Evolutionary conservation across 2,329 filamentous ascomycete genomes (phyloP).

Genomic region (Aspergillus vadensis): DNA sequence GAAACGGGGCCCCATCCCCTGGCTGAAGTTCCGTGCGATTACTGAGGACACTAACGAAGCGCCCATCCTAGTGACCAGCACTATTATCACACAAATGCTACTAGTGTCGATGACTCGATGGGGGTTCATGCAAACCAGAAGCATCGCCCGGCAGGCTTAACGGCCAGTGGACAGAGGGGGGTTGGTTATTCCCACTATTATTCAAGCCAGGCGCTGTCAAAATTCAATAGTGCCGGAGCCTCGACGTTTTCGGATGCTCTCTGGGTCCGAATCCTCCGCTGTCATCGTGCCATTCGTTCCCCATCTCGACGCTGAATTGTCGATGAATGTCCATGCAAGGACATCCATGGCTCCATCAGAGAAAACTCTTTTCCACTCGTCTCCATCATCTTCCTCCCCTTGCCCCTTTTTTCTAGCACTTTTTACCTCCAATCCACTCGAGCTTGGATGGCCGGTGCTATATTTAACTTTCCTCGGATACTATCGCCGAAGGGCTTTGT

Average conservation of each 20-base stretch:
- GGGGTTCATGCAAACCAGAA: slow-evolving; percentile 5
- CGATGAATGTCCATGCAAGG: neutral
- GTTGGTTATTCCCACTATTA: slow-evolving; percentile 1
- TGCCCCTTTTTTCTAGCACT: neutral
- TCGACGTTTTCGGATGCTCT: slow-evolving; percentile 17
- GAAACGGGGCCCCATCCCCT: neutral
- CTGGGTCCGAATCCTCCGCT: slow-evolving; percentile 17
- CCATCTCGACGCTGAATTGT: neutral
- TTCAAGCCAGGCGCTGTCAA: slow-evolving; percentile 21
- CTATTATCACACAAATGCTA: slow-evolving; percentile 15
- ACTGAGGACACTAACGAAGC: slow-evolving; percentile 3
- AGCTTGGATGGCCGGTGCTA: neutral
- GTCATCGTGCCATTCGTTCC: slow-evolving; percentile 14
- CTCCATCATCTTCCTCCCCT: neutral
- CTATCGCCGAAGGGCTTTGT: neutral
- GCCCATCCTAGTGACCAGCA: slow-evolving; percentile 1
- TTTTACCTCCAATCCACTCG: neutral
- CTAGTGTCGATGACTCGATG: slow-evolving; percentile 17
- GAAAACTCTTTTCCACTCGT: neutral
- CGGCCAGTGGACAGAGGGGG: neutral
- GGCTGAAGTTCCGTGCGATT: slow-evolving; percentile 1
- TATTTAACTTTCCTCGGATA: neutral
- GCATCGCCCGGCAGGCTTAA: neutral
- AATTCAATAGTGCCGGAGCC: slow-evolving; percentile 27
- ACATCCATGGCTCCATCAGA: neutral